A percentile compares a stretch with the other conserved stretches of the same genome.
phyloP scores from a whole-genome alignment of 495 filamentous ascomycete genomes.

The Neurospora hispaniola region DNA sequence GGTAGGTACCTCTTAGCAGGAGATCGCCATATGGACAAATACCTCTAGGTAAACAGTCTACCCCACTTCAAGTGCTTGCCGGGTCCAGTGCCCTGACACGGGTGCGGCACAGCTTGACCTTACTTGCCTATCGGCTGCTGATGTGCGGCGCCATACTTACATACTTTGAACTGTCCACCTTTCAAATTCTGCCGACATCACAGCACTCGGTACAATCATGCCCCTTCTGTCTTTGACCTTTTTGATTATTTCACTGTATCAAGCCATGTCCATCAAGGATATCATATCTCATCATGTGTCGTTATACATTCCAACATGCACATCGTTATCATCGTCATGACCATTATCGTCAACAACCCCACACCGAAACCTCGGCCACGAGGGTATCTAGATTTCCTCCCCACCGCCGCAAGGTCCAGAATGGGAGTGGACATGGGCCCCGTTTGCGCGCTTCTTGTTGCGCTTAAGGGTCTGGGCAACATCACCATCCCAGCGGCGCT shows the following conservation, averaged over 20 bases:
- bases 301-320: background rate
- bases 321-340: background rate
- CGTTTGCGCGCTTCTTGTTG: background rate
- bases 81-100: background rate
- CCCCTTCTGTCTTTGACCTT: background rate
- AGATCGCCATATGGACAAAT: background rate
- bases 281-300: background rate
- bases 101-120: background rate
- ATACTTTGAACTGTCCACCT: background rate
- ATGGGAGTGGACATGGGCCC: background rate
- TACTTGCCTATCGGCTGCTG: background rate
- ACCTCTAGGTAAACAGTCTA: background rate
- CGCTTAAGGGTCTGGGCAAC: slow-evolving; percentile 6
- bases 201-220: background rate
- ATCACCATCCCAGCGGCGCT: slow-evolving; percentile 10
- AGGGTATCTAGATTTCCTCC: background rate
- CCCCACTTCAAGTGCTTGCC: background rate
- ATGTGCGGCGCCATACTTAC: background rate
- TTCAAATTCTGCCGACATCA: background rate
- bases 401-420: slow-evolving; percentile 12
- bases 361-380: background rate
- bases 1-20: background rate
- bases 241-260: background rate
- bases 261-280: background rate
- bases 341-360: background rate